Percentiles rank a stretch among this genome's conserved stretches.
Conservation (phyloP, 306 rosid genomes). For the Prunus mira region DNA sequence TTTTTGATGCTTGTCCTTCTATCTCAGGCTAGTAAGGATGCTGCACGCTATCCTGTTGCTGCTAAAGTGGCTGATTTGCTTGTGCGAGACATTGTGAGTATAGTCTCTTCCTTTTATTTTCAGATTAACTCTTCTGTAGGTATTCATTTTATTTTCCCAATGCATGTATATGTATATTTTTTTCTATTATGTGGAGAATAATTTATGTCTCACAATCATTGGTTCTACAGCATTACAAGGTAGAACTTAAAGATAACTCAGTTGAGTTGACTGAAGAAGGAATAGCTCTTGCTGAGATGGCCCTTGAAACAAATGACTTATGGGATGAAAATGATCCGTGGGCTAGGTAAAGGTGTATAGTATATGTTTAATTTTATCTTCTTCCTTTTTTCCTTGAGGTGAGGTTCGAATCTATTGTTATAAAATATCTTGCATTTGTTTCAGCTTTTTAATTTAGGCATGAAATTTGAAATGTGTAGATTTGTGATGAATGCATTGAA, state of each 20-base stretch:
- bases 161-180: neutral
- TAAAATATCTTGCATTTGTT: too few relatives aligned
- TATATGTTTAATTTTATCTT: neutral
- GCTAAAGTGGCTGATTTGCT: slow-evolving; percentile 96
- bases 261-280: slow-evolving; percentile 97
- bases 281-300: slow-evolving; percentile 89
- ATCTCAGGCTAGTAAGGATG: slow-evolving; percentile 86
- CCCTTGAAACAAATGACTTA: slow-evolving; percentile 89
- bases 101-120: slow-evolving; percentile 20
- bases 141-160: neutral
- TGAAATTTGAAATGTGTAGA: slow-evolving; percentile 51
- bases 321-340: slow-evolving; percentile 99
- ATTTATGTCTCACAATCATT: slow-evolving; percentile 16
- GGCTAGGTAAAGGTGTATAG: slow-evolving; percentile 66
- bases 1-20: slow-evolving; percentile 23
- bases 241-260: slow-evolving; percentile 85
- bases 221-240: slow-evolving; percentile 73
- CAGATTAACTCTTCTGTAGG: slow-evolving; percentile 19
- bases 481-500: slow-evolving; percentile 94
- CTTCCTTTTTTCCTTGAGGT: neutral
- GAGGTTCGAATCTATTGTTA: neutral
- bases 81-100: slow-evolving; percentile 63
- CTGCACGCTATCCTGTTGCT: slow-evolving; percentile 93
- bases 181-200: neutral
- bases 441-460: slow-evolving; percentile 12